phyloP scores from a whole-genome alignment of 331 rosid species.

The Stylosanthes scabra region DNA sequence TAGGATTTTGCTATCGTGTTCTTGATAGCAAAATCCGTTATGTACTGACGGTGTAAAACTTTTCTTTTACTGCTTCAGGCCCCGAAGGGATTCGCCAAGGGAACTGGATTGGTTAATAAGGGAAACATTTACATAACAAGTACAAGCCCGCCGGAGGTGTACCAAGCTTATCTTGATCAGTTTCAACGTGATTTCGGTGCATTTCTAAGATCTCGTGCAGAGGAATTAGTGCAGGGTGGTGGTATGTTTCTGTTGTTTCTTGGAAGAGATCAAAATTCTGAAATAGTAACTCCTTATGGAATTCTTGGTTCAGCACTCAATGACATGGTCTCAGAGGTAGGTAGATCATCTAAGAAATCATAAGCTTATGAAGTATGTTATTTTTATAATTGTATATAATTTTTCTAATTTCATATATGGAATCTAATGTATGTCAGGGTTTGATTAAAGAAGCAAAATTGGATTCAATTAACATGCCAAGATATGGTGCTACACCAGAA shows the following conservation, averaged over 20 bases:
- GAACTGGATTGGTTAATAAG: conserved; percentile 41
- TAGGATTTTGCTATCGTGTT: neutral
- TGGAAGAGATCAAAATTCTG: conserved; percentile 41
- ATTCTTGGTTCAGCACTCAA: conserved; percentile 34
- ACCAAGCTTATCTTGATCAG: conserved; percentile 45
- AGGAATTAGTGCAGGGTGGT: conserved; percentile 52
- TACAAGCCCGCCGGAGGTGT: conserved; percentile 50
- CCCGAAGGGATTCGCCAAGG: conserved; percentile 42
- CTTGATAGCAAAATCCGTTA: no score
- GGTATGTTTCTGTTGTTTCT: conserved; percentile 42
- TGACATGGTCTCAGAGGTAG: conserved; percentile 36
- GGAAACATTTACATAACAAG: conserved; percentile 50
- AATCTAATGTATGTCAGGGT: no score
- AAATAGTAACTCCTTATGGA: conserved; percentile 32
- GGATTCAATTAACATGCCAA: no score
- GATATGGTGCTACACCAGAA: no score
- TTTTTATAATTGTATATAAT: no score
- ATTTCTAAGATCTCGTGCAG: conserved; percentile 44
- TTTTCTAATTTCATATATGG: no score
- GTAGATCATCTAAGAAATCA: no score
- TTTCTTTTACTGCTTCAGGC: conserved; percentile 13
- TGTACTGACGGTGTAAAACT: neutral
- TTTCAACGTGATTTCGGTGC: conserved; percentile 49
- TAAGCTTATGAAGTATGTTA: no score
- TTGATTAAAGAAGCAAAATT: no score